A percentile compares a stretch with the other conserved stretches of the same genome.
Conservation (phyloP, 306 rosid species). For the Trichosanthes truncata region DNA sequence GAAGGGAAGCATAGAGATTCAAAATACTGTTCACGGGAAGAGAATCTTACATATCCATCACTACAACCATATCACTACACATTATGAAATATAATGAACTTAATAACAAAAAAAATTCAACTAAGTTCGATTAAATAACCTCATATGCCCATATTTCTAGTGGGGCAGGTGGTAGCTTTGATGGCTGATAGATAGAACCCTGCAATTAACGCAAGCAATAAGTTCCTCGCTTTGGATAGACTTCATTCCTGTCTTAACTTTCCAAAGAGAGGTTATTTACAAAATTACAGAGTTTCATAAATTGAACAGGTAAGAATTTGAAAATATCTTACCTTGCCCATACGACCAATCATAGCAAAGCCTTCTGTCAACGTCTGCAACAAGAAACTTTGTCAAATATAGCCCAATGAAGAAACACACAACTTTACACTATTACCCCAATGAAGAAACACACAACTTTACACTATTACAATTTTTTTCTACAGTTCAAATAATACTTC, state of each 20-base stretch:
- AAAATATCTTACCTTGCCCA: slow-evolving; percentile 43
- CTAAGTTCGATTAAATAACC: slow-evolving; percentile 27
- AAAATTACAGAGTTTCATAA: background rate
- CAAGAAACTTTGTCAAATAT: slow-evolving; percentile 12
- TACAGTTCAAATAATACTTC: background rate
- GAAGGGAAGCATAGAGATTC: background rate
- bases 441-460: background rate
- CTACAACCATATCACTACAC: background rate
- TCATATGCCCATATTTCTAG: slow-evolving; percentile 93
- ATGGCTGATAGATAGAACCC: slow-evolving; percentile 68
- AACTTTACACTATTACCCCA: background rate
- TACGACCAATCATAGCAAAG: slow-evolving; percentile 61
- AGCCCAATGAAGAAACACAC: background rate
- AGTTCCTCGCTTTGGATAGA: background rate
- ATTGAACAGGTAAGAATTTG: background rate
- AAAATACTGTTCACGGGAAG: slow-evolving; percentile 7
- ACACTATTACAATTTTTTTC: background rate
- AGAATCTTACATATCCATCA: background rate
- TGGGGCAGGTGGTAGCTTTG: slow-evolving; percentile 76
- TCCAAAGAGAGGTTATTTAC: background rate
- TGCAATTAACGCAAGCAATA: slow-evolving; percentile 16
- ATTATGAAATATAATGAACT: background rate
- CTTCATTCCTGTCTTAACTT: background rate
- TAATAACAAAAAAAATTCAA: background rate
- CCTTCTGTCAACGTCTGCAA: slow-evolving; percentile 86